Evolutionary conservation across 2,329 filamentous ascomycete genomes (phyloP).

Genomic region (Aschersonia sp.): DNA sequence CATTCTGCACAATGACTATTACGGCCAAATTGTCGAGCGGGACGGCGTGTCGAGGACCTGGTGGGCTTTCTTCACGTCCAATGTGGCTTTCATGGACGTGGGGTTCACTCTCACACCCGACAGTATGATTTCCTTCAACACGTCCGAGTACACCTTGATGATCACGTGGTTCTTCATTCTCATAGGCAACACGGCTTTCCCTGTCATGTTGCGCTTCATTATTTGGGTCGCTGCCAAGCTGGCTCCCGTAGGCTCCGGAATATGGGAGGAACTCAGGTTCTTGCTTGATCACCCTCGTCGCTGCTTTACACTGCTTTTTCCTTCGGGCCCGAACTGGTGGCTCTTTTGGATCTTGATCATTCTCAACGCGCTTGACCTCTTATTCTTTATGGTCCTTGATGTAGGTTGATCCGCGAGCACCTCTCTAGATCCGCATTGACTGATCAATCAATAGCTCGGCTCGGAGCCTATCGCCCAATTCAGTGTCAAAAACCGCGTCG

Average conservation of each 20-base stretch:
- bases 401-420: conserved; percentile 27
- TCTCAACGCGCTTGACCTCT: conserved; percentile 70
- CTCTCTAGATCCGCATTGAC: background rate
- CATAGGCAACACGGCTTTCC: conserved; percentile 90
- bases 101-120: conserved; percentile 85
- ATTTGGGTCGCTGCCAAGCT: conserved; percentile 70
- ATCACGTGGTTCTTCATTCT: conserved; percentile 77
- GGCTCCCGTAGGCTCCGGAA: conserved; percentile 46
- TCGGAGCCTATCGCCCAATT: conserved; percentile 52
- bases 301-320: conserved; percentile 91
- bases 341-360: conserved; percentile 72
- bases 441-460: conserved; percentile 42
- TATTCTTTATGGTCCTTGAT: conserved; percentile 89
- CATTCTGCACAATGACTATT: conserved; percentile 52
- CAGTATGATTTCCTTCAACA: conserved; percentile 83
- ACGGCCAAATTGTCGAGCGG: conserved; percentile 47
- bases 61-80: conserved; percentile 88
- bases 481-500: conserved; percentile 58
- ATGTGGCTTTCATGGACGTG: conserved; percentile 86
- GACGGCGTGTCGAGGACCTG: conserved; percentile 54
- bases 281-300: conserved; percentile 87
- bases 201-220: conserved; percentile 81
- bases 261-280: conserved; percentile 86
- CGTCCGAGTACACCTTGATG: conserved; percentile 59
- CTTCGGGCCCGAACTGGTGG: conserved; percentile 87